phyloP scores from a whole-genome alignment of 2,329 filamentous ascomycete species.

The Fusarium tricinctum region DNA sequence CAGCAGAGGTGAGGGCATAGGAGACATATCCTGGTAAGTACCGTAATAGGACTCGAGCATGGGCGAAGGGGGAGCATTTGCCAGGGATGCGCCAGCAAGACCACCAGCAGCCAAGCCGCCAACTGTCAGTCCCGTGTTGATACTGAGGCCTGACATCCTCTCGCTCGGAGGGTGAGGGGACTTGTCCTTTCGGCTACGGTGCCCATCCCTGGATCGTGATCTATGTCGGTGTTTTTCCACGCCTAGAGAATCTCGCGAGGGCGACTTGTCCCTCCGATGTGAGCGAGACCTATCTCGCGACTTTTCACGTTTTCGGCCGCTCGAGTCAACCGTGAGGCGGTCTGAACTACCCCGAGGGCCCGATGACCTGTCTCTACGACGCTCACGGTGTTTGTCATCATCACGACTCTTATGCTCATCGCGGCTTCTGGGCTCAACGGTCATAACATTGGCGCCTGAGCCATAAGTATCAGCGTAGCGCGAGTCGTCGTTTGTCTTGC shows the following conservation, averaged over 20 bases:
- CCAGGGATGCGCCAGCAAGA: constrained; percentile 60
- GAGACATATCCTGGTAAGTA: constrained; percentile 93
- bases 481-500: constrained; percentile 42
- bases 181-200: constrained; percentile 52
- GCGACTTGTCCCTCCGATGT: constrained; percentile 46
- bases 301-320: constrained; percentile 46
- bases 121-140: constrained; percentile 58
- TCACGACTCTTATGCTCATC: constrained; percentile 56
- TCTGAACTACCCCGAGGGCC: constrained; percentile 43
- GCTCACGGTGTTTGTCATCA: constrained; percentile 54
- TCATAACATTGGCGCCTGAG: constrained; percentile 58
- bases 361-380: constrained; percentile 50
- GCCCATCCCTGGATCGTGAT: constrained; percentile 33
- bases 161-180: constrained; percentile 64
- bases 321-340: constrained; percentile 40
- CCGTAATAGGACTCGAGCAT: constrained; percentile 93
- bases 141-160: constrained; percentile 67
- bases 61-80: constrained; percentile 80
- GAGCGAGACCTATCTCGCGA: constrained; percentile 45
- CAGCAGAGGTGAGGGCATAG: constrained; percentile 88
- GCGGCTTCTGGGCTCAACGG: constrained; percentile 57
- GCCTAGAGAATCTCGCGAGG: constrained; percentile 19
- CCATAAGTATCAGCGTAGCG: constrained; percentile 55
- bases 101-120: constrained; percentile 45
- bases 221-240: constrained; percentile 40